Evolutionary conservation across 331 rosid genomes (phyloP), one percentile per base, ranked within the genome.

Genomic region (Spiraea crenata): DNA sequence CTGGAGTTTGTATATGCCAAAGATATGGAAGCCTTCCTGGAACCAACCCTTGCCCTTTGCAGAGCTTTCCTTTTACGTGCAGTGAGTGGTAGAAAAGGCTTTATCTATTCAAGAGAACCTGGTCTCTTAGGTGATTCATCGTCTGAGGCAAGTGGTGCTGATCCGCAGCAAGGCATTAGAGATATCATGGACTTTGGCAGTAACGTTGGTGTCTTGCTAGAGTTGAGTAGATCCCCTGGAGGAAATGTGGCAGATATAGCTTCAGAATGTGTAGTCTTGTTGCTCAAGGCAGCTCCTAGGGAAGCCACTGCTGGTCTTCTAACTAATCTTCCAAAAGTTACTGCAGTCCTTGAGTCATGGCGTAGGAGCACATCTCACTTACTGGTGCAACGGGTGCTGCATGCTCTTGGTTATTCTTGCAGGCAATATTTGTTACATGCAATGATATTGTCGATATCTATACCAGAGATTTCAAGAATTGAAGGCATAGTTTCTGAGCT

Each of bases 11-110:
- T 89, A 41, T 83, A 68, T 77, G 93, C 96, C 20, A 95, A 91
- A 82, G 90, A 82, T 10, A 87, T 95, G 99, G 99, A 95, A 70
- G 99, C 91, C 79, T 87, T 95, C 75, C 85, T 91, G 62, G 96
- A 95, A 71, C 96, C 96, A 71, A 87, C 90, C 74, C 93, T 91
- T 62, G 95, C 96, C 72, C 86, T 95, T 35, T 95, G 97, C 48
- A 89, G 84, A 80, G 99, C 97, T 77, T 88, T 91, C 78, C 93
- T 95, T 73, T 81, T 83, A 45, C 95, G 91, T 56, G 90, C 99
- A 49, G 90, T 87, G 47, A 65, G 78, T 72, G 66, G 86, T 17
- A 76, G 84, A 77, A 91, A 84, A 76, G 96, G 85, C 66, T 83
- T 85, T 77, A 74, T 35, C 75, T 66, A 80, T 76, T 54, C 89